Base-by-base conservation (phyloP, 2,329 filamentous ascomycete species). In the Hypomyces rosellus region DNA sequence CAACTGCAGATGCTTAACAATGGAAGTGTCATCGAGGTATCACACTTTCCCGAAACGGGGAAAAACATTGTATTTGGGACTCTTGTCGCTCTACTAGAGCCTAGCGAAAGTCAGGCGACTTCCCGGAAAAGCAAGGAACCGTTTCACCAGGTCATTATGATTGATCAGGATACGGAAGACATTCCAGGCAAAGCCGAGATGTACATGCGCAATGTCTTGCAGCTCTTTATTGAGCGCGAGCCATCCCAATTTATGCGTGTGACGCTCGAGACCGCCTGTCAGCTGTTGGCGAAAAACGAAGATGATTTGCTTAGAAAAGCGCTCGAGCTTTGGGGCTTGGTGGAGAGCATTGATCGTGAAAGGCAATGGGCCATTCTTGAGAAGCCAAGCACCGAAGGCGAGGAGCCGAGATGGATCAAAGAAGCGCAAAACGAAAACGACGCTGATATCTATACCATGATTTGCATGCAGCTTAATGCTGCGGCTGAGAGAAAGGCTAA, bases 261-360 rank as follows among this genome's bases (percentile, higher is more conserved):
- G 16, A 82, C 81, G 2, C 69, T 85, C 33, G 73, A 78, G 44
- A 75, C 74, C n/a, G 76, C 77, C 1, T 67, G 70, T 36, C 65
- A 74, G 46, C 74, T 74, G 12, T 59, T 68, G 4, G 63, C 73
- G 43, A 74, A 74, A 6, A 69, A 72, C 34, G 68, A 71, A n/a
- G 78, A 82, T 54, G 74, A 77, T 49, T 66, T 83, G 12, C 67
- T 85, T 6, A 73, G 73, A 48, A 75, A 78, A 52, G 78, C 80
- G 1, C 70, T 85, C 4, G 81, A 85, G 61, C 71, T 85, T 2
- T 85, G 82, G 82, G 78, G 79, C 0, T 71, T 82, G 5, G 80
- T 85, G 4, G 81, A 85, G 61, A 80, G 83, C 42, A 79, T 85
- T 51, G 81, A 85, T 61, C 75, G 80, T 45, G 81, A 85, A 61